Evolutionary conservation across 768 basidiomycete species (phyloP).

Genomic region (Lentinula raphanica): DNA sequence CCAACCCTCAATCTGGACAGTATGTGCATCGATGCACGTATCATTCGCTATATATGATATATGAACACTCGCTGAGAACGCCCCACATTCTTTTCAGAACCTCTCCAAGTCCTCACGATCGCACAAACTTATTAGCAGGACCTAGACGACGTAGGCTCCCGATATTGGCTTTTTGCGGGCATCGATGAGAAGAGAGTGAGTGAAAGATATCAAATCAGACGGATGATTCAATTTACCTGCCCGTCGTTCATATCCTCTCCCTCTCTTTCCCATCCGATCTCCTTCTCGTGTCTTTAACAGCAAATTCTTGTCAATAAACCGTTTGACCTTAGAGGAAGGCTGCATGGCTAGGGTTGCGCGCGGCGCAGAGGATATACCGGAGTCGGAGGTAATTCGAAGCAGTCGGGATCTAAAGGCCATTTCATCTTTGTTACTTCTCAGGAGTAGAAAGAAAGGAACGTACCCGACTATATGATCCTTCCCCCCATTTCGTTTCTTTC

Average conservation of each 20-base stretch:
- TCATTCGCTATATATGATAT: no score
- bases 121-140: neutral
- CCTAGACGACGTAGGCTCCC: constrained; percentile 4
- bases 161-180: constrained; percentile 3
- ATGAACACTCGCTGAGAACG: no score
- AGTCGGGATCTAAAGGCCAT: neutral
- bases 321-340: constrained; percentile 3
- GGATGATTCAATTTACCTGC: neutral
- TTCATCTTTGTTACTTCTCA: no score
- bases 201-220: no score
- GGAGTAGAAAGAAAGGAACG: neutral
- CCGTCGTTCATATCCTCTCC: constrained; percentile 3
- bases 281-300: no score
- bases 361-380: neutral
- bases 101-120: no score
- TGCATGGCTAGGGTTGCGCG: neutral
- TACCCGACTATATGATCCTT: constrained; percentile 4
- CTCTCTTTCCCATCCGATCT: no score
- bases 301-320: neutral
- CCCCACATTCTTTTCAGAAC: no score
- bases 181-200: no score
- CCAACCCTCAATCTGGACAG: no score
- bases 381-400: neutral
- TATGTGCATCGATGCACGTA: no score
- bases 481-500: no score